Evolutionary conservation across 208 protist genomes (phyloP).

Genomic region (Trypanosoma caninum): DNA sequence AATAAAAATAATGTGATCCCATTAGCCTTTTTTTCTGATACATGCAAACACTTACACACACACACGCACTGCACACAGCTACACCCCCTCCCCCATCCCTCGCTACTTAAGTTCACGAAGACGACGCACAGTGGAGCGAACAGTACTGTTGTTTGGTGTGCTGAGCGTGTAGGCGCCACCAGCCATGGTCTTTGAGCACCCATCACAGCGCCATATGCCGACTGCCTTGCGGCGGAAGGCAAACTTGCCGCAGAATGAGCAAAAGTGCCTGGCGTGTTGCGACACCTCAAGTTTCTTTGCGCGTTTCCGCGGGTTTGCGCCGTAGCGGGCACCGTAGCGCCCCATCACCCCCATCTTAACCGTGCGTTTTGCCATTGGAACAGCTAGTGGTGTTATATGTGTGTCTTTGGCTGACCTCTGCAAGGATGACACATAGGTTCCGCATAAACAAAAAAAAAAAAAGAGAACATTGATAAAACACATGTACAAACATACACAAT

Average conservation of each 20-base stretch:
- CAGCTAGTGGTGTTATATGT: too few species aligned
- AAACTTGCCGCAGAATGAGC: constrained; percentile 98
- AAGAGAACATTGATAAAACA: too few species aligned
- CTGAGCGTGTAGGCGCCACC: constrained; percentile 98
- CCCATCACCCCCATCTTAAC: constrained; percentile 99
- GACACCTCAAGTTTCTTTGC: constrained; percentile 99
- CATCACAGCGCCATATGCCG: constrained; percentile 99
- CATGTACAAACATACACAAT: too few species aligned
- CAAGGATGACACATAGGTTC: too few species aligned
- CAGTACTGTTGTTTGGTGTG: constrained; percentile 95
- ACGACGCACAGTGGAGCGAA: constrained; percentile 97
- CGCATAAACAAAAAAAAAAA: too few species aligned
- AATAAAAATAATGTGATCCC: too few species aligned
- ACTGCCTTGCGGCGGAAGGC: constrained; percentile 95
- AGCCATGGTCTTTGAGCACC: constrained; percentile 96
- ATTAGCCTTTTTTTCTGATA: too few species aligned
- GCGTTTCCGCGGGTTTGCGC: constrained; percentile 98
- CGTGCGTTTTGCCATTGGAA: constrained; percentile 95
- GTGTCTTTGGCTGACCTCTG: too few species aligned
- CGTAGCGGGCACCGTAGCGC: constrained; percentile 99
- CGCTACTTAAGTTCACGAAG: constrained; percentile 94
- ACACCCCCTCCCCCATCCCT: too few species aligned
- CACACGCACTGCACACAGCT: too few species aligned
- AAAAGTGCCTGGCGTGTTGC: constrained; percentile 98
- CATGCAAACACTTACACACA: too few species aligned